Evolutionary conservation across 306 rosid genomes (phyloP), one percentile per base, ranked within the genome.

Genomic region (Cicer cuneatum): DNA sequence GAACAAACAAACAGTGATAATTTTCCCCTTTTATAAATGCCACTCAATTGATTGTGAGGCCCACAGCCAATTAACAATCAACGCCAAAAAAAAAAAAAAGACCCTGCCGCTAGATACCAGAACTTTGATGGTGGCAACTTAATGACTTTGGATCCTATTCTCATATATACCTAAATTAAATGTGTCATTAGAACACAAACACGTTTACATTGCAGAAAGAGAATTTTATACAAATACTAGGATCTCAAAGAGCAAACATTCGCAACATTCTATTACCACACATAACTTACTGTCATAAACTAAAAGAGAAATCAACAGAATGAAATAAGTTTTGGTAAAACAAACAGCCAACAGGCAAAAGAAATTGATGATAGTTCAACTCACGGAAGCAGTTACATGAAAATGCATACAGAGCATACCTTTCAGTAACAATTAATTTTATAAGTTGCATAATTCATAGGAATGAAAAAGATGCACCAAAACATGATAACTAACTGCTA

Each of bases 51-150:
- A 52, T 38, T 61, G 49, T 35, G 54, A 75, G 42, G 56, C 62
- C 57, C 21, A 61, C 10, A 7, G 51, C 54, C 39, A 72, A 16
- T 10, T 54, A 65, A 46, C 53, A 76, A 66, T 73, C 16, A 73
- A 71, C 46, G 24, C 57, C 74, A 51, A 49, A 58, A 66, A 72
- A 66, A 66, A 72, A 66, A 43, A 16, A 54, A 45, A 65, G 62
- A 15, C 47, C 70, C 12, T n/a, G 13, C 43, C 40, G 16, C 73
- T 43, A 72, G 39, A 59, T 56, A 37, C 48, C 69, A 45, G 14
- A 64, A 69, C 29, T 19, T 42, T 37, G 52, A 35, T 35, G 57
- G 10, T 21, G 64, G 46, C 33, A 35, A 37, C 14, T 48, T 40
- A 73, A 66, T 58, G 33, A 48, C 42, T 58, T 12, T 12, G 40